Base-by-base conservation (phyloP, 73 alveolate genomes). In the Paramecium sexaurelia region DNA sequence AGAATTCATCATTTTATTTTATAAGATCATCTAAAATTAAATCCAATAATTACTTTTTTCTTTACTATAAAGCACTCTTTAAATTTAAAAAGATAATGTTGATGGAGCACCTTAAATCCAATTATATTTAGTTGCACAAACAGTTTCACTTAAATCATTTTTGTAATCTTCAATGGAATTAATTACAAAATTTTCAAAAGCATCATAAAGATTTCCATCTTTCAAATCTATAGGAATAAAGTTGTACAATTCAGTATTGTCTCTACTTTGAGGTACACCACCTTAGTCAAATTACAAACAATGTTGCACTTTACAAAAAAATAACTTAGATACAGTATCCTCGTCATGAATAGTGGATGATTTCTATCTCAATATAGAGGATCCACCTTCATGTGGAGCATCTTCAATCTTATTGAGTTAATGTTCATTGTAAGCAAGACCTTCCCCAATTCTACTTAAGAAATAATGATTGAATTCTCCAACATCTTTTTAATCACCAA, bases 401-500 rank as follows among this genome's bases (percentile, higher is more conserved):
- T 71, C 86, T 33, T 39, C 73, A 4, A 78, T 78, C 22, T 41
- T 40, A 9, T 75, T 78, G 7, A 20, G 27, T 40, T 78, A 29
- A 78, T 41, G 68, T 43, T 78, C 68, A 41, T 45, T 45, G 2
- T 20, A 39, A 1, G 68, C 40, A 5, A 96, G 45, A 15, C 98
- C 97, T 87, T 96, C 98, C 26, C 91, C 96, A 8, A 96, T 68
- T 39, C 98, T 91, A 56, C 94, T 95, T 1, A 96, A 87, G 78
- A 97, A 92, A 69, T 84, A 94, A 56, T 93, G 91, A 75, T 96
- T 85, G 92, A 97, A 96, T 91, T 97, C 99, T 26, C 98, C 98
- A 1, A 97, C 92, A 73, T 97, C 99, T 78, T 96, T 92, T 86
- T 97, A 94, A 51, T 95, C 98, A 8, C 98, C 98, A 20, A 96